Base-by-base conservation (phyloP, 1,284 basidiomycete species). In the Coniferiporia sulphurascens region DNA sequence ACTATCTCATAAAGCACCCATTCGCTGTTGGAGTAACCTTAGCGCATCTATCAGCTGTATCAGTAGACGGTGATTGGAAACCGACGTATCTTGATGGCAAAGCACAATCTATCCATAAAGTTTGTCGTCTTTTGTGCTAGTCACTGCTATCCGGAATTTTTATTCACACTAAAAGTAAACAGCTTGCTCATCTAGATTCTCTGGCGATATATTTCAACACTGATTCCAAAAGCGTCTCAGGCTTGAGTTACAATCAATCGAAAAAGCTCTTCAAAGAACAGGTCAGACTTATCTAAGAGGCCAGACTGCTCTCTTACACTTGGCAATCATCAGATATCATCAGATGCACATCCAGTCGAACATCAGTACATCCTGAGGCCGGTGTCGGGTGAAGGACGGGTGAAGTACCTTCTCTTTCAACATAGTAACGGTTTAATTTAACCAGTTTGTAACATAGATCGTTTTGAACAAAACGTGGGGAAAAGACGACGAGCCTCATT, bases 281-380 rank as follows among this genome's bases (percentile, higher is more conserved):
- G 80, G 91, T 91, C 61, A 65, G 76, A 66, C 44, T 21, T 27
- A 35, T 38, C 38, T 43, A 32, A 43, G 35, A 38, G 9, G 34
- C 65, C 44, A 66, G 57, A 50, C 50, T 45, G 35, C 52, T 57
- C 36, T n/a, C 52, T 2, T 57, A 46, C 27, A 27, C 27, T 27
- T 35, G 22, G 15, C 9, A 7, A 12, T 13, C 36, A 52, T 21
- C 59, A 93, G 90, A 93, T 95, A 62, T 80, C 88, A 1, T 78
- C 81, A 54, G 78, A 78, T 50, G 75, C 77, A 63, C 74, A 76
- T 61, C 75, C 72, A 60, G 80, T 76, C 6, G 74, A 81, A 27
- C 98, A 99, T 72, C 97, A 99, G 71, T 98, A 93, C 72, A 89
- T 99, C 62, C 80, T 99, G 44, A 95, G 92, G 71, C 97, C 97